Conservation (phyloP, 225 moss, liverwort and hornwort genomes). For the Marchantia polymorpha region DNA sequence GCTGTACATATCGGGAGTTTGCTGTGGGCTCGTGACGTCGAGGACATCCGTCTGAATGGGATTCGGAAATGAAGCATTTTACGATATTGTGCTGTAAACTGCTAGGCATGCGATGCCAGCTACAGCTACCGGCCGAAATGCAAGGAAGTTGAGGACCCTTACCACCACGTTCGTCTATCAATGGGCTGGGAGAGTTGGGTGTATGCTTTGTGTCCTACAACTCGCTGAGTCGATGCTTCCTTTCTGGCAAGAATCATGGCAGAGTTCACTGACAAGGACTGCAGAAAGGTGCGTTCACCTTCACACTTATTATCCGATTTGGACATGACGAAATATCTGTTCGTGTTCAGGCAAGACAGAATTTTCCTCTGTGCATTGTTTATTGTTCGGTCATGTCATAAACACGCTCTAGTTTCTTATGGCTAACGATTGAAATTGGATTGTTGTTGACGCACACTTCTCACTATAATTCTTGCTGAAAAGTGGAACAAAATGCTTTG, state of each 20-base stretch:
- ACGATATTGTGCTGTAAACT: background rate
- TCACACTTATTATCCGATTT: background rate
- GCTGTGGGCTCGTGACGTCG: constrained; percentile 47
- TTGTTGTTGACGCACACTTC: too few relatives aligned
- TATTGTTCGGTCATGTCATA: background rate
- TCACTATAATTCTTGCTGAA: too few relatives aligned
- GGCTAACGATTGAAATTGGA: background rate
- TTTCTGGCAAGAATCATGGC: constrained; percentile 22
- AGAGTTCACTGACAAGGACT: background rate
- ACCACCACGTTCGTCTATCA: background rate
- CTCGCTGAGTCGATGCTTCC: constrained; percentile 35
- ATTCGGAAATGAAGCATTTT: background rate
- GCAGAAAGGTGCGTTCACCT: constrained; percentile 13
- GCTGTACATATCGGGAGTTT: constrained; percentile 44
- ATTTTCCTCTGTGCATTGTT: background rate
- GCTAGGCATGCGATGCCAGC: background rate
- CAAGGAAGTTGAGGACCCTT: background rate
- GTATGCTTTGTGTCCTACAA: constrained; percentile 38
- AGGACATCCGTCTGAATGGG: constrained; percentile 21
- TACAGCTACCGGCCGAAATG: background rate
- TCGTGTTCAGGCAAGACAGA: background rate
- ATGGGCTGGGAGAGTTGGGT: constrained; percentile 28
- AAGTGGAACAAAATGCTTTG: too few relatives aligned
- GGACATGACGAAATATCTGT: background rate
- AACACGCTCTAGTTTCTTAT: background rate